A percentile compares a stretch with the other conserved stretches of the same genome.
Evolutionary conservation across 257 asterid species (phyloP).

Genomic region (Solanum pennellii): DNA sequence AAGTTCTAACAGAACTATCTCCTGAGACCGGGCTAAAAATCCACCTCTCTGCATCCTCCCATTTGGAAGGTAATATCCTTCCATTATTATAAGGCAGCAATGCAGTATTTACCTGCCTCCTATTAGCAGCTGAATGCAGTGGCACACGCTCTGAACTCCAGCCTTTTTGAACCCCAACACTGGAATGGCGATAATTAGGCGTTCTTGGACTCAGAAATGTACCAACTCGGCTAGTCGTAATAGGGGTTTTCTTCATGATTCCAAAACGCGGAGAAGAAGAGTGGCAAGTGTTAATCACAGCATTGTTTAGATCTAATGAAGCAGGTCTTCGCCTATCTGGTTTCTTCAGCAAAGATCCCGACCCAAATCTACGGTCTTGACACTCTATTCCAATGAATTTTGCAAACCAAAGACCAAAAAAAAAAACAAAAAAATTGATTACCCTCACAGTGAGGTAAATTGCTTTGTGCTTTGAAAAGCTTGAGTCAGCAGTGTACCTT

Average conservation of each 20-base stretch:
- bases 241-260: constrained; percentile 44
- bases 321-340: constrained; percentile 58
- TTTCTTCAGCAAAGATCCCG: constrained; percentile 38
- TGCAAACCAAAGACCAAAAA: background rate
- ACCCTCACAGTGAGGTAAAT: background rate
- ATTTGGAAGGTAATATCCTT: constrained; percentile 80
- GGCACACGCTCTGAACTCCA: constrained; percentile 97
- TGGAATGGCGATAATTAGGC: constrained; percentile 57
- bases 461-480: background rate
- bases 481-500: constrained; percentile 36
- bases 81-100: constrained; percentile 63
- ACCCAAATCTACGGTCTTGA: constrained; percentile 61
- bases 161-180: constrained; percentile 69
- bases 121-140: constrained; percentile 26
- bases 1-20: constrained; percentile 42
- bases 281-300: constrained; percentile 19
- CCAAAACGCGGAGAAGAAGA: constrained; percentile 65
- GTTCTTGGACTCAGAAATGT: constrained; percentile 89
- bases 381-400: constrained; percentile 46
- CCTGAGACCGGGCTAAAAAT: constrained; percentile 76
- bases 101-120: constrained; percentile 34
- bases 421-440: background rate
- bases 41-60: constrained; percentile 99
- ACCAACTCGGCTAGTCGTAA: constrained; percentile 26
- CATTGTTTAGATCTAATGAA: constrained; percentile 63